Evolutionary conservation across 257 asterid species (phyloP).

Genomic region (Haberlea rhodopensis): DNA sequence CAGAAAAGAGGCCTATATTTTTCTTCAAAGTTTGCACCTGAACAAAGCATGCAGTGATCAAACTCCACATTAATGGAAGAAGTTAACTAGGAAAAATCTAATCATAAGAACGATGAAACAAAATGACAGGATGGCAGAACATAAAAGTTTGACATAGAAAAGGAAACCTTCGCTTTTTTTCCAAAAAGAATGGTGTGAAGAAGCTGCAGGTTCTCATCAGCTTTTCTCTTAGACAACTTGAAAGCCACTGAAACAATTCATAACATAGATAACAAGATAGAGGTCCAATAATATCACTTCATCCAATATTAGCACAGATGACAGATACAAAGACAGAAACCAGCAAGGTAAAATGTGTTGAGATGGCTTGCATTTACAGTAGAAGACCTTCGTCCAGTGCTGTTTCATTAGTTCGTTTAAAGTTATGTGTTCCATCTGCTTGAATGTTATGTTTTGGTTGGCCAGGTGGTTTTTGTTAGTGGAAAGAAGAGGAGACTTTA

Average conservation of each 20-base stretch:
- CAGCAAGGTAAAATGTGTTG: constrained; percentile 17
- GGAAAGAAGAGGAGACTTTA: not conserved
- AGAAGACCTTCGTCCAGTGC: not conserved
- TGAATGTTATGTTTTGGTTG: not conserved
- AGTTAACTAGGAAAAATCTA: constrained; percentile 13
- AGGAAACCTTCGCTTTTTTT: constrained; percentile 70
- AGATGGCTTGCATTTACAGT: too few species aligned
- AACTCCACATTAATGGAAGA: constrained; percentile 16
- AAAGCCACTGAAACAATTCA: constrained; percentile 67
- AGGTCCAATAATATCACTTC: constrained; percentile 9
- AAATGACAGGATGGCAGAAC: not conserved
- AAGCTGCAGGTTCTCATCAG: constrained; percentile 80
- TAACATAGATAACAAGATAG: constrained; percentile 13
- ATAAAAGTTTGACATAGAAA: constrained; percentile 4
- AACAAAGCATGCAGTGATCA: constrained; percentile 24
- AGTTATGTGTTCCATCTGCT: not conserved
- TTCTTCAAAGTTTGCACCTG: constrained; percentile 73
- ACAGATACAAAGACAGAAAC: constrained; percentile 8
- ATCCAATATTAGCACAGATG: constrained; percentile 11
- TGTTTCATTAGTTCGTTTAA: not conserved
- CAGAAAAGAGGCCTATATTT: constrained; percentile 89
- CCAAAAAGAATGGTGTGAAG: constrained; percentile 88
- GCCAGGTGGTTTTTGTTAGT: not conserved
- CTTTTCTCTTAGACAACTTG: constrained; percentile 88
- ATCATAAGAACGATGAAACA: constrained; percentile 2